A percentile compares a stretch with the other conserved stretches of the same genome.
phyloP scores from a whole-genome alignment of 176 grass and related monocot species.

The Elymus sibiricus region DNA sequence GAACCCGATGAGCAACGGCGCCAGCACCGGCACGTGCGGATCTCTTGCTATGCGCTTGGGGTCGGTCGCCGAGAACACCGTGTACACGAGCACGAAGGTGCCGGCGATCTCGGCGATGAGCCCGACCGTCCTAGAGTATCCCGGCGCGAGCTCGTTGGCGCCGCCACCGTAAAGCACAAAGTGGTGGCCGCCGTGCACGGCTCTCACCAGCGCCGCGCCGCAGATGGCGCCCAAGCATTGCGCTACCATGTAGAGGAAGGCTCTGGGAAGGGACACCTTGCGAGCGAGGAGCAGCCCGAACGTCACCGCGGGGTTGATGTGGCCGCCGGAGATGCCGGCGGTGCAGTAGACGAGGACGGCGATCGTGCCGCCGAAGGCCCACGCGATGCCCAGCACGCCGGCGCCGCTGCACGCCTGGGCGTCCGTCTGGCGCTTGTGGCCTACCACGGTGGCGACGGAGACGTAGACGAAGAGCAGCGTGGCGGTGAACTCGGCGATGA shows the following conservation, averaged over 20 bases:
- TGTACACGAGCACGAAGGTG: background rate
- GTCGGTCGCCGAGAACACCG: background rate
- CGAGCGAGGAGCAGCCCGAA: slow-evolving; percentile 78
- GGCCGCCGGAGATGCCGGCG: slow-evolving; percentile 84
- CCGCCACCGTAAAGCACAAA: slow-evolving; percentile 47
- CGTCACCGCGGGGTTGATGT: slow-evolving; percentile 91
- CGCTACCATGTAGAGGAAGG: slow-evolving; percentile 16
- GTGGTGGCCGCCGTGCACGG: background rate
- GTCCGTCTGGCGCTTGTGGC: background rate
- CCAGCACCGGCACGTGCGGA: background rate
- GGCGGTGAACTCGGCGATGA: slow-evolving; percentile 5
- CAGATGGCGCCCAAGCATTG: slow-evolving; percentile 26
- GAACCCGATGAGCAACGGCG: background rate
- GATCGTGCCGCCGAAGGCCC: slow-evolving; percentile 97
- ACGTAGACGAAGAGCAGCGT: slow-evolving; percentile 16
- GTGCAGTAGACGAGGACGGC: slow-evolving; percentile 99
- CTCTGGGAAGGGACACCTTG: slow-evolving; percentile 58
- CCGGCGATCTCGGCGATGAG: background rate
- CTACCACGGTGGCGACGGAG: background rate
- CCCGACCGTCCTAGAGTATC: background rate
- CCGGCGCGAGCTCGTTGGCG: slow-evolving; percentile 43
- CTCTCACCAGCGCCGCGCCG: background rate
- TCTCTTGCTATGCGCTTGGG: background rate
- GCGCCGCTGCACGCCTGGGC: slow-evolving; percentile 46
- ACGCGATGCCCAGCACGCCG: slow-evolving; percentile 79